Conservation (phyloP, 106 monocot species). For the Hemerocallis citrina region DNA sequence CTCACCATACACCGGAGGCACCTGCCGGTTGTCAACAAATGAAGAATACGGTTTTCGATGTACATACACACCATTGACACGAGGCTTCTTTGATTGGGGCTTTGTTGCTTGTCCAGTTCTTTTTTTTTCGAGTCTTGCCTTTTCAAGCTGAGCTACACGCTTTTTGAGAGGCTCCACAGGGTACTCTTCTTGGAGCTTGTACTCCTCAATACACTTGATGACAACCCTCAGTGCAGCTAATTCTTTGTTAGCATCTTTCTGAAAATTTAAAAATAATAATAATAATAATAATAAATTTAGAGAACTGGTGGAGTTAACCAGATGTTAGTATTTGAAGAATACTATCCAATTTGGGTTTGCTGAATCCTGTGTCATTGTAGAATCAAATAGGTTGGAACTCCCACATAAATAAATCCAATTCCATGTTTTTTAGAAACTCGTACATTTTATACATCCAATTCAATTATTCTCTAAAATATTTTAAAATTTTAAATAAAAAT, state of each 20-base stretch:
- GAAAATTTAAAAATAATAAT: neutral
- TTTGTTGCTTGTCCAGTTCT: slow-evolving; percentile 10
- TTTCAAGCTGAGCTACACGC: slow-evolving; percentile 29
- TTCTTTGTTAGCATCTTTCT: slow-evolving; percentile 29
- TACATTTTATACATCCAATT: neutral
- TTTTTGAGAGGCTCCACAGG: slow-evolving; percentile 39
- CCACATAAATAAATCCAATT: too few relatives aligned
- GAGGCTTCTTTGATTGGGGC: slow-evolving; percentile 21
- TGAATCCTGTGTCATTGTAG: neutral
- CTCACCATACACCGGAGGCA: slow-evolving; percentile 9
- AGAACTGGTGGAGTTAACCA: too few relatives aligned
- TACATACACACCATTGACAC: slow-evolving; percentile 3
- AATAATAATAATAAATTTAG: neutral
- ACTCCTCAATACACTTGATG: slow-evolving; percentile 44
- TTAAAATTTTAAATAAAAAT: neutral
- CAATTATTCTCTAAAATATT: too few relatives aligned
- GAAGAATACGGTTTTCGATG: neutral
- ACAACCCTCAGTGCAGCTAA: slow-evolving; percentile 32
- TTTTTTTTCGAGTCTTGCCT: slow-evolving; percentile 27
- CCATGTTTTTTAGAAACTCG: too few relatives aligned
- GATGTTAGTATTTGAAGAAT: neutral
- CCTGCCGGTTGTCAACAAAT: slow-evolving; percentile 3
- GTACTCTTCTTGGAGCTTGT: slow-evolving; percentile 50
- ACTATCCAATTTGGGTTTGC: neutral
- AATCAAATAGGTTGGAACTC: too few relatives aligned